These are phyloP conservation scores for Elsinoe ampelina DNA, from an alignment of 2,329 filamentous ascomycete species.

Conservation along the genomic window DNA sequence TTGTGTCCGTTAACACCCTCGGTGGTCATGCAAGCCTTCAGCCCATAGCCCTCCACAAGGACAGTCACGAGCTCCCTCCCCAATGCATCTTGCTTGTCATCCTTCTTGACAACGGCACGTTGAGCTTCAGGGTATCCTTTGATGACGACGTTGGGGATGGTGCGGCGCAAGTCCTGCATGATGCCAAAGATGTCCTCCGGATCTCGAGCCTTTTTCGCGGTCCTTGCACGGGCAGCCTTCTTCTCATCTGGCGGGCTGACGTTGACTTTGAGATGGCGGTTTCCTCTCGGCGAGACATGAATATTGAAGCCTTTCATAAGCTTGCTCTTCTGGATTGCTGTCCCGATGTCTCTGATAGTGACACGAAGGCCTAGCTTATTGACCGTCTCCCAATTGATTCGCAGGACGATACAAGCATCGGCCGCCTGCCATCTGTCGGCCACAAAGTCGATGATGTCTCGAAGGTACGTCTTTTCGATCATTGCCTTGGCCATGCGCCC, in stretches of 20 bases:
- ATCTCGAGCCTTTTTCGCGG: constrained; percentile 36
- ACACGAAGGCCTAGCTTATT: constrained; percentile 75
- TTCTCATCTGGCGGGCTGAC: constrained; percentile 36
- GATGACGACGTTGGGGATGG: constrained; percentile 73
- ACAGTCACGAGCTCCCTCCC: constrained; percentile 51
- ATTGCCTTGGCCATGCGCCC: constrained; percentile 87
- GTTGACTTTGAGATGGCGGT: constrained; percentile 56
- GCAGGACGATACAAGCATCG: constrained; percentile 67
- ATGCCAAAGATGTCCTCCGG: constrained; percentile 58
- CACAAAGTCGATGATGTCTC: constrained; percentile 69
- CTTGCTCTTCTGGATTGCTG: constrained; percentile 68
- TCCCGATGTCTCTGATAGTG: constrained; percentile 59
- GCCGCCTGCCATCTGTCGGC: constrained; percentile 82
- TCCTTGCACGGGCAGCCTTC: constrained; percentile 34
- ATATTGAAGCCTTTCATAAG: constrained; percentile 57
- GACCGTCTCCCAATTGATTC: constrained; percentile 71
- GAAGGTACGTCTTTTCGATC: constrained; percentile 88
- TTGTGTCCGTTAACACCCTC: constrained; percentile 74
- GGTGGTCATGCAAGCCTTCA: constrained; percentile 84
- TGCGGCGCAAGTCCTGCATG: constrained; percentile 75
- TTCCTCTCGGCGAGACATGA: constrained; percentile 21
- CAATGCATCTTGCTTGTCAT: constrained; percentile 56
- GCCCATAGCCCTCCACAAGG: constrained; percentile 85
- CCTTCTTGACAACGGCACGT: constrained; percentile 81
- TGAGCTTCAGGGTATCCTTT: constrained; percentile 79